phyloP scores from a whole-genome alignment of 139 green algal species.

The Tetraselmis striata region DNA sequence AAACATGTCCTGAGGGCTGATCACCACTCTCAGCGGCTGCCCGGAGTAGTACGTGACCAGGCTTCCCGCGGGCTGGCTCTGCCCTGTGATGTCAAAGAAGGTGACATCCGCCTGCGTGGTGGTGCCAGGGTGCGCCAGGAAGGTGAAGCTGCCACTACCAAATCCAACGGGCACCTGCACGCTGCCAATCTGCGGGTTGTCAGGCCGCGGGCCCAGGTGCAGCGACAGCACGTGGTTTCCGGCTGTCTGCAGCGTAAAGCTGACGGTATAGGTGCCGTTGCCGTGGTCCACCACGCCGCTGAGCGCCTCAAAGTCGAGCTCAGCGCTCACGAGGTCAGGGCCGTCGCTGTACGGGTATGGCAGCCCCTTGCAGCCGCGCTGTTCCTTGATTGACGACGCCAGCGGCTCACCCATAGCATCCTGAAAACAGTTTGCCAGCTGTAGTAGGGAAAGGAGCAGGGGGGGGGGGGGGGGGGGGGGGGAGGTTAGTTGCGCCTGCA shows the following conservation, averaged over 20 bases:
- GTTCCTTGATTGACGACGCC: not conserved
- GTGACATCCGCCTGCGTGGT: not conserved
- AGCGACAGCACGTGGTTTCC: constrained; percentile 10
- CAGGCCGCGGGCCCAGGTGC: constrained; percentile 2
- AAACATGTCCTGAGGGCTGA: constrained; percentile 9
- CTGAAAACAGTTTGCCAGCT: not conserved
- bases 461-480: no score
- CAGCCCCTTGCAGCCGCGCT: constrained; percentile 2
- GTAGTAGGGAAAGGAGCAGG: no score
- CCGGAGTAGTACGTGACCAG: not conserved
- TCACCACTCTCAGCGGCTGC: not conserved
- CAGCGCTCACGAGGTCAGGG: not conserved
- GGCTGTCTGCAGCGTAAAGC: not conserved
- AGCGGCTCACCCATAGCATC: not conserved
- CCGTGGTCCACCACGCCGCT: constrained; percentile 1
- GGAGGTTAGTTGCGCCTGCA: no score
- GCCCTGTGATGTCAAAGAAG: not conserved
- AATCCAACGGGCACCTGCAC: not conserved
- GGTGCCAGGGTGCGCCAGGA: not conserved
- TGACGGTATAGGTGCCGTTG: constrained; percentile 14
- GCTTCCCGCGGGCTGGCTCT: not conserved
- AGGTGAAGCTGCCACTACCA: not conserved
- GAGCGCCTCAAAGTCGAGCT: constrained; percentile 1
- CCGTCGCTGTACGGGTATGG: not conserved
- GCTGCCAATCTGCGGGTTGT: not conserved